phyloP scores from a whole-genome alignment of 148 eudicot genomes.

The Linanthus parryae region DNA sequence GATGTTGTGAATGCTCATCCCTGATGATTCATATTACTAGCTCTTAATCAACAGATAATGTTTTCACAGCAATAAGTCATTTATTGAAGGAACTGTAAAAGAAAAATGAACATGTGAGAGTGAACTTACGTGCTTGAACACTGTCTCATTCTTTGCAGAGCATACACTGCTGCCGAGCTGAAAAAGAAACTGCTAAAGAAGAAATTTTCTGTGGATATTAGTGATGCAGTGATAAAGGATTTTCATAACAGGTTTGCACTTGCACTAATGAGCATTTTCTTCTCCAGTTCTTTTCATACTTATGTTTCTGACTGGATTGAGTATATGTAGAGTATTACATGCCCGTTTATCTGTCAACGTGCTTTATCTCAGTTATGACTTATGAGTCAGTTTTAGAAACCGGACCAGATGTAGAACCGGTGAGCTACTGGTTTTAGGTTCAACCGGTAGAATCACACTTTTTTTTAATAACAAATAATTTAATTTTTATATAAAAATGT shows the following conservation, averaged over 20 bases:
- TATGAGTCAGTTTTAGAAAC: background rate
- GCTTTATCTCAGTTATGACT: background rate
- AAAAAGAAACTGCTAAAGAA: constrained; percentile 66
- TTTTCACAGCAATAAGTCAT: background rate
- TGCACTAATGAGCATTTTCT: background rate
- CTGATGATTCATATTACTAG: too few relatives aligned
- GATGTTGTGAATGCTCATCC: background rate
- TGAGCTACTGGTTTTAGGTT: background rate
- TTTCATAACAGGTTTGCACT: constrained; percentile 53
- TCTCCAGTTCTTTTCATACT: background rate
- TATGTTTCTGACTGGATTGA: background rate
- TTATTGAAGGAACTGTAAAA: background rate
- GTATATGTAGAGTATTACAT: background rate
- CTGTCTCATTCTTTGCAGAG: constrained; percentile 38
- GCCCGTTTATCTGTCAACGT: too few relatives aligned
- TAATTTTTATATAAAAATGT: too few relatives aligned
- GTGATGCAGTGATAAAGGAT: constrained; percentile 54
- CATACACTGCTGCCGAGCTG: constrained; percentile 62
- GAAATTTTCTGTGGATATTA: constrained; percentile 35
- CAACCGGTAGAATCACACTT: too few relatives aligned
- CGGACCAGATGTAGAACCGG: background rate
- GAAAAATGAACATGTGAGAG: background rate
- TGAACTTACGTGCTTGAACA: constrained; percentile 5
- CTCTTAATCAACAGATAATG: background rate
- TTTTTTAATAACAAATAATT: too few relatives aligned